Percentiles rank a stretch among this genome's conserved stretches.
Evolutionary conservation across 2,329 filamentous ascomycete species (phyloP).

Genomic region (Pseudocercospora cruenta): DNA sequence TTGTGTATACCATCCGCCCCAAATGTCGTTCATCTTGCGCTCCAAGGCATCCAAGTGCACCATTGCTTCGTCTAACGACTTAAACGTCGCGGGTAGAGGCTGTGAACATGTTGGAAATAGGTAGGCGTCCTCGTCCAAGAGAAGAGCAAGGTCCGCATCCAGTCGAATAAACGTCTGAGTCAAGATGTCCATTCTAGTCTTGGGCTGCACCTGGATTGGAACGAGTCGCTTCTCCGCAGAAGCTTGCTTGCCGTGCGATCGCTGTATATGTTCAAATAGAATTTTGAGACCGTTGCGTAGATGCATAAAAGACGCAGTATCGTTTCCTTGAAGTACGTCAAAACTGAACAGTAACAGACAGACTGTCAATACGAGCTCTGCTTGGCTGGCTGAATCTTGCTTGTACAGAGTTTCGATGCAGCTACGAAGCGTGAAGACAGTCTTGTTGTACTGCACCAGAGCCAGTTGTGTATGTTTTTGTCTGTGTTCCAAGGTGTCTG

Average conservation of each 20-base stretch:
- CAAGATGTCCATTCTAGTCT: conserved; percentile 11
- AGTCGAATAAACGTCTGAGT: conserved; percentile 17
- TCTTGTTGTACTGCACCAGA: conserved; percentile 13
- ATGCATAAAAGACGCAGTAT: conserved; percentile 17
- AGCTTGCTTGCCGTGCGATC: not conserved
- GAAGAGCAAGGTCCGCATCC: conserved; percentile 13
- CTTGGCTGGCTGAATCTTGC: not conserved
- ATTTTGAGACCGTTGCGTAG: conserved; percentile 13
- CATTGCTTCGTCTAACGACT: conserved; percentile 4
- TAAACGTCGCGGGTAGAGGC: conserved; percentile 4
- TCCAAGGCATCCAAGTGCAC: not conserved
- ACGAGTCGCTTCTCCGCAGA: not conserved
- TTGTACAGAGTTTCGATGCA: conserved; percentile 9
- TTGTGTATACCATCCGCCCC: not conserved
- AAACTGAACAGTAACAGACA: conserved; percentile 23
- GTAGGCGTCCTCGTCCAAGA: conserved; percentile 11
- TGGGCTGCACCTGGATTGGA: not conserved
- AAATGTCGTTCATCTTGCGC: not conserved
- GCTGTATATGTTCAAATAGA: conserved; percentile 10
- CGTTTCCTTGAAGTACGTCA: conserved; percentile 15
- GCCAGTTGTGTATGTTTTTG: conserved; percentile 3
- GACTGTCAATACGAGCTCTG: conserved; percentile 14
- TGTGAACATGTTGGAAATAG: conserved; percentile 13
- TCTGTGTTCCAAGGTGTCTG: not conserved
- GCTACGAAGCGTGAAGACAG: conserved; percentile 6